Evolutionary conservation across 225 moss, liverwort and hornwort genomes (phyloP).

Genomic region (Takakia lepidozioides): DNA sequence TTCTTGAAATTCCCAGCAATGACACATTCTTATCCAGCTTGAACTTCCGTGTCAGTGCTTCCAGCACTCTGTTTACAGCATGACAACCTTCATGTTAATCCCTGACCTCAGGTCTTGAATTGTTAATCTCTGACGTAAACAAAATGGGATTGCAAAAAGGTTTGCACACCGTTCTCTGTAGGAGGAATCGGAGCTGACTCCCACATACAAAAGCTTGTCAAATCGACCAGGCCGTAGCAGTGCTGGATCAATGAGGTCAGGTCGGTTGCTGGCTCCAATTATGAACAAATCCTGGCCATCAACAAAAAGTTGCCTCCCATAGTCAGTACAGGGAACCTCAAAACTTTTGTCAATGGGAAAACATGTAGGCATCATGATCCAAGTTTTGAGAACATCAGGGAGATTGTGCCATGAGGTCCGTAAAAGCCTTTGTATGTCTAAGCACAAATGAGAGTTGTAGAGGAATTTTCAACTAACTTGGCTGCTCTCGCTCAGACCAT

Average conservation of each 20-base stretch:
- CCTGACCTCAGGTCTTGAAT: no score
- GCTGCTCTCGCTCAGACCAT: constrained; percentile 77
- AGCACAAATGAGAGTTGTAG: no score
- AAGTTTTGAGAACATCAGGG: no score
- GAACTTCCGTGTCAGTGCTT: constrained; percentile 91
- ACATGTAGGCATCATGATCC: no score
- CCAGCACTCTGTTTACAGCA: constrained; percentile 64
- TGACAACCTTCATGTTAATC: background rate
- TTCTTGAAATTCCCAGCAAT: constrained; percentile 52
- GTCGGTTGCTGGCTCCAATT: constrained; percentile 97
- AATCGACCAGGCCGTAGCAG: constrained; percentile 93
- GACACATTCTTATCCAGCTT: constrained; percentile 72
- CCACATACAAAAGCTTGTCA: constrained; percentile 93
- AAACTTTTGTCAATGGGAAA: background rate
- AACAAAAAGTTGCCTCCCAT: no score
- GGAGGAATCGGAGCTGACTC: constrained; percentile 71
- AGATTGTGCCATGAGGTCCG: no score
- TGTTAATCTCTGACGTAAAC: no score
- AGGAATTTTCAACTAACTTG: constrained; percentile 40
- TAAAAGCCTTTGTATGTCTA: no score
- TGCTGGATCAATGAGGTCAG: constrained; percentile 97
- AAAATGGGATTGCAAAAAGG: background rate
- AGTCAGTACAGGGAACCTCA: no score
- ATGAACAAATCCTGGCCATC: constrained; percentile 98
- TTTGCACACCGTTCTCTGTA: constrained; percentile 68